Evolutionary conservation across 169 alveolate genomes (phyloP).

Genomic region (Plasmodium berghei): DNA sequence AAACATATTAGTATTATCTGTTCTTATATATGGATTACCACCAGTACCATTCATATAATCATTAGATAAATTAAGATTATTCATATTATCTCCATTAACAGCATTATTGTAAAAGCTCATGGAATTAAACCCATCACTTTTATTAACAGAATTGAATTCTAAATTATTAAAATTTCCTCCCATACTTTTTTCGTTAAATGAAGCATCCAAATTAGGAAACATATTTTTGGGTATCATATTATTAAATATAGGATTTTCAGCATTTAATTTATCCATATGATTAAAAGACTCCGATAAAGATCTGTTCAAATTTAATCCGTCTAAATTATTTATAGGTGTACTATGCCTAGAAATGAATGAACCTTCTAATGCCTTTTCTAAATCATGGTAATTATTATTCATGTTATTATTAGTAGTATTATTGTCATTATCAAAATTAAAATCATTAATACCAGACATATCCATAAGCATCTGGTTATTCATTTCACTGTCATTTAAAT

Average conservation of each 20-base stretch:
- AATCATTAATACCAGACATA: constrained; percentile 43
- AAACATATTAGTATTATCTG: neutral
- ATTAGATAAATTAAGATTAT: neutral
- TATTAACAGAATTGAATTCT: constrained; percentile 40
- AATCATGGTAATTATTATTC: neutral
- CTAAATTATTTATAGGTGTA: constrained; percentile 53
- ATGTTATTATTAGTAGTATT: neutral
- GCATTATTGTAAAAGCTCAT: constrained; percentile 15
- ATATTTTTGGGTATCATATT: constrained; percentile 73
- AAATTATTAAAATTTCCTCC: constrained; percentile 42
- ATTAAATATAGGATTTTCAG: constrained; percentile 56
- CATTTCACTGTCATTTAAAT: constrained; percentile 63
- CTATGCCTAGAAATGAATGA: constrained; percentile 68
- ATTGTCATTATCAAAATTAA: constrained; percentile 36
- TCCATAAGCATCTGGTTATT: constrained; percentile 65
- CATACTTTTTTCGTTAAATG: constrained; percentile 49
- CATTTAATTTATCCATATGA: constrained; percentile 67
- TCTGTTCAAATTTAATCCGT: constrained; percentile 31
- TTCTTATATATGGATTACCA: neutral
- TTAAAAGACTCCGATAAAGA: constrained; percentile 48
- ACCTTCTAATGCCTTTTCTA: constrained; percentile 62
- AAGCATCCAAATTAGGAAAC: constrained; percentile 49
- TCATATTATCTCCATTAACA: constrained; percentile 11
- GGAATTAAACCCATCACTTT: constrained; percentile 12
- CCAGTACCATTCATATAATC: constrained; percentile 17